These are phyloP conservation scores for Antitrichia curtipendula DNA, from an alignment of 225 moss, liverwort and hornwort species.

Conservation along the genomic window DNA sequence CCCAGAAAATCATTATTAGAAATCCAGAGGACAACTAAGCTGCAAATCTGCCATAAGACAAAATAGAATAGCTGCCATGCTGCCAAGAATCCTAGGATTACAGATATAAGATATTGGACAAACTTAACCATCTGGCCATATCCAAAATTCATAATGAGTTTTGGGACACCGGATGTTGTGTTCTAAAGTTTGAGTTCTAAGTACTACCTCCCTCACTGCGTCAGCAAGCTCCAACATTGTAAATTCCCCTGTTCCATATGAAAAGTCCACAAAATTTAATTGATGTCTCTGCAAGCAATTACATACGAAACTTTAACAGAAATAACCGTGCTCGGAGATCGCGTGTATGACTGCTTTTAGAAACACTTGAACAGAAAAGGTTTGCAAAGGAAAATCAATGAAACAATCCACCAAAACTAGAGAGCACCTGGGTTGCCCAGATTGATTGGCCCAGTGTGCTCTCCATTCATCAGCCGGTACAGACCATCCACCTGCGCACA, in stretches of 20 bases:
- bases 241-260: slow-evolving; percentile 58
- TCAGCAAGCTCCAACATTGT: slow-evolving; percentile 96
- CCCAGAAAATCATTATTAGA: background rate
- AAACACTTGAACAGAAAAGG: background rate
- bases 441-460: slow-evolving; percentile 82
- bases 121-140: background rate
- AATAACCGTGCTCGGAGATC: background rate
- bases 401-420: background rate
- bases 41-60: background rate
- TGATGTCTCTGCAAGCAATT: background rate
- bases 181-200: background rate
- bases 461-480: slow-evolving; percentile 71
- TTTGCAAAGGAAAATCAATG: background rate
- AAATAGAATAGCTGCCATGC: background rate
- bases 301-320: background rate
- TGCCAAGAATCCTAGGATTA: background rate
- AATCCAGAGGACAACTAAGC: background rate
- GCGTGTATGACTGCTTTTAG: background rate
- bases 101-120: background rate
- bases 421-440: slow-evolving; percentile 77
- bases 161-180: background rate
- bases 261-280: background rate
- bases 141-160: background rate
- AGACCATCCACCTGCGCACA: slow-evolving; percentile 75
- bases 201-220: slow-evolving; percentile 59